Percentiles rank a stretch among this genome's conserved stretches.
Evolutionary conservation across 371 early-diverging fungal genomes (phyloP).

Genomic region (Gilbertella persicaria): DNA sequence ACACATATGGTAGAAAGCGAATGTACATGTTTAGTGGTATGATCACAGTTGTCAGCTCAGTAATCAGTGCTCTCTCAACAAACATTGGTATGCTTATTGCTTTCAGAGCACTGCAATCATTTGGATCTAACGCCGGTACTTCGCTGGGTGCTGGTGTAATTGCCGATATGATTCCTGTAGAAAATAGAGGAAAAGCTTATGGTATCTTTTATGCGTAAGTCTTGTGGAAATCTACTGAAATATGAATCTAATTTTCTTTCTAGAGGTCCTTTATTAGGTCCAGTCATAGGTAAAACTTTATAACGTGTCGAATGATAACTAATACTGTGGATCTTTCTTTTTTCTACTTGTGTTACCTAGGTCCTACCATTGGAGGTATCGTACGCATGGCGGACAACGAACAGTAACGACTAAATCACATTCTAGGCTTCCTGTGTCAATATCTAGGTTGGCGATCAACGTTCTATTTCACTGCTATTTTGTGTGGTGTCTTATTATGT

Average conservation of each 20-base stretch:
- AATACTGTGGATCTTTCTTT: conserved; percentile 20
- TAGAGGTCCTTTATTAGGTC: conserved; percentile 42
- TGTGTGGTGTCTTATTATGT: conserved; percentile 20
- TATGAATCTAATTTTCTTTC: background rate
- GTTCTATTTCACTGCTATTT: conserved; percentile 63
- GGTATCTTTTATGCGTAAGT: conserved; percentile 32
- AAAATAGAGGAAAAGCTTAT: conserved; percentile 33
- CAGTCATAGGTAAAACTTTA: conserved; percentile 17
- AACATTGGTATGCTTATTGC: conserved; percentile 55
- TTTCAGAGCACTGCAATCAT: conserved; percentile 68
- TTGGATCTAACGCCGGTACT: conserved; percentile 64
- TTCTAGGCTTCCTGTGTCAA: conserved; percentile 45
- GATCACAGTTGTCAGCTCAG: conserved; percentile 57
- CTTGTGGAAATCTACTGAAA: background rate
- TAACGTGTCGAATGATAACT: conserved; percentile 9
- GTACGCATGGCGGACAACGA: too few species aligned
- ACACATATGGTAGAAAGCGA: conserved; percentile 58
- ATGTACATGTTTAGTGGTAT: conserved; percentile 59
- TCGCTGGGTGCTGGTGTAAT: conserved; percentile 52
- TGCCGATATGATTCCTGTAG: conserved; percentile 35
- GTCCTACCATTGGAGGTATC: conserved; percentile 59
- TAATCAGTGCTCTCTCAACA: conserved; percentile 60
- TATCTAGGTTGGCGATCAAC: conserved; percentile 66
- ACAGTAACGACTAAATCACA: background rate
- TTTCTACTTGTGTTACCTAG: conserved; percentile 43